phyloP scores from a whole-genome alignment of 2,329 filamentous ascomycete genomes.

The Dryadomyces quercivorus region DNA sequence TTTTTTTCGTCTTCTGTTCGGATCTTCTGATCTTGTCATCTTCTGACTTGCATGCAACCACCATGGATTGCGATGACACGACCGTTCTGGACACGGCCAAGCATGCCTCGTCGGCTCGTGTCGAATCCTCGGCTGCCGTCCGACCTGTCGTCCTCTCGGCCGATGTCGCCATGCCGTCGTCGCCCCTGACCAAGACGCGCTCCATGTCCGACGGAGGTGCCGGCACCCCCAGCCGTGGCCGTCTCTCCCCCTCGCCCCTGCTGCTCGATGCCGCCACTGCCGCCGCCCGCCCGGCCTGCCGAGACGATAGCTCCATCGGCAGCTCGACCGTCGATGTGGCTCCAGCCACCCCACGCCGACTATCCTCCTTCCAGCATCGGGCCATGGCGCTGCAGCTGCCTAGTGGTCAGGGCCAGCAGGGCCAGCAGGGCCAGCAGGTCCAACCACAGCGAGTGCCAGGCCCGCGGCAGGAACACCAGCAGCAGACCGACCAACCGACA shows the following conservation, averaged over 20 bases:
- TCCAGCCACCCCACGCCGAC: slow-evolving; percentile 63
- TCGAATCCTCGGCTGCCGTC: not conserved
- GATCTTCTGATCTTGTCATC: too few species aligned
- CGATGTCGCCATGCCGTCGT: slow-evolving; percentile 14
- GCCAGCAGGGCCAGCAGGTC: slow-evolving; percentile 16
- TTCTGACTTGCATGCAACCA: too few species aligned
- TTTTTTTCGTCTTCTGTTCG: too few species aligned
- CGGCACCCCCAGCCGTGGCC: slow-evolving; percentile 27
- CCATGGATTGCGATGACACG: slow-evolving; percentile 15
- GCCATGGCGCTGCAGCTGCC: slow-evolving; percentile 58
- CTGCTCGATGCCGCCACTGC: slow-evolving; percentile 37
- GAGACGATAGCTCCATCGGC: slow-evolving; percentile 52
- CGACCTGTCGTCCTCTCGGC: not conserved
- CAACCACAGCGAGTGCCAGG: too few species aligned
- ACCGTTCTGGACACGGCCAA: slow-evolving; percentile 10
- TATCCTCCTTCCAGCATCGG: slow-evolving; percentile 47
- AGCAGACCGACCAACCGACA: not conserved
- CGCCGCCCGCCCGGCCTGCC: slow-evolving; percentile 39
- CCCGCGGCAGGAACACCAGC: slow-evolving; percentile 12
- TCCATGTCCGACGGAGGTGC: slow-evolving; percentile 53
- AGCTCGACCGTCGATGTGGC: slow-evolving; percentile 19
- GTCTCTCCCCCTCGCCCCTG: slow-evolving; percentile 45
- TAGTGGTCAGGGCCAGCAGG: not conserved
- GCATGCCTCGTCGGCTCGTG: slow-evolving; percentile 4
- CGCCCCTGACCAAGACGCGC: slow-evolving; percentile 40